Base-by-base conservation (phyloP, 2,329 filamentous ascomycete genomes). In the Paramyrothecium sp. region DNA sequence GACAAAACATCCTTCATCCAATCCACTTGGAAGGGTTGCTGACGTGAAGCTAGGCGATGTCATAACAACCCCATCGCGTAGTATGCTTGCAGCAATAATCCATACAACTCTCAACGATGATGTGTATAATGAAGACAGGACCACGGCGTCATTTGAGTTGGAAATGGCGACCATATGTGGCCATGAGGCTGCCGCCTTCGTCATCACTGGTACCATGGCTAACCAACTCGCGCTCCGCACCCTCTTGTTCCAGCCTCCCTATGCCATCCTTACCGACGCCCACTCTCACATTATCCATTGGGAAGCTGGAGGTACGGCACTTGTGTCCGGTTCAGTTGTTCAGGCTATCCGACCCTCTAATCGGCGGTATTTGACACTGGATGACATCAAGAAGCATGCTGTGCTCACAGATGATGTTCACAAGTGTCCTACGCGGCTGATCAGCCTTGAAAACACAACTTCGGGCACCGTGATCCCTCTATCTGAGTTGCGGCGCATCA, bases 131-230 rank as follows among this genome's bases (percentile, higher is more conserved):
- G 51, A 58, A 26, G 58, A 60, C 26, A 10, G 30, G 11, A 52
- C 54, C 1, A 60, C 58, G 12, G 16, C 13, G 12, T 17, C n/a
- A 4, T 46, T 56, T 20, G 54, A 56, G 20, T 3, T n/a, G 4
- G 19, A n/a, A 20, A 46, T 46, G 41, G 41, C 41, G 5, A 20
- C 41, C 4, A 46, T 20, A 20, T 46, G 41, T 46, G 81, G 81
- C 59, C 89, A 92, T 65, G 84, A 89, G 65, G 82, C 83, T 41
- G 87, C 81, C 0, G 75, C 92, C 2, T 84, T 93, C 58, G 89
- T 93, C 48, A 80, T 91, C 62, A 90, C 87, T 0, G 90, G 90
- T 4, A 93, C 90, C 2, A 92, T 93, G 89, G 90, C 89, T 38
- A 93, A 93, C 73, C 90, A 93, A 68, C 79, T 94, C 46, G 85